These are phyloP conservation scores for Artemisia argyi DNA, from an alignment of 129 eudicot genomes.

Conservation along the genomic window DNA sequence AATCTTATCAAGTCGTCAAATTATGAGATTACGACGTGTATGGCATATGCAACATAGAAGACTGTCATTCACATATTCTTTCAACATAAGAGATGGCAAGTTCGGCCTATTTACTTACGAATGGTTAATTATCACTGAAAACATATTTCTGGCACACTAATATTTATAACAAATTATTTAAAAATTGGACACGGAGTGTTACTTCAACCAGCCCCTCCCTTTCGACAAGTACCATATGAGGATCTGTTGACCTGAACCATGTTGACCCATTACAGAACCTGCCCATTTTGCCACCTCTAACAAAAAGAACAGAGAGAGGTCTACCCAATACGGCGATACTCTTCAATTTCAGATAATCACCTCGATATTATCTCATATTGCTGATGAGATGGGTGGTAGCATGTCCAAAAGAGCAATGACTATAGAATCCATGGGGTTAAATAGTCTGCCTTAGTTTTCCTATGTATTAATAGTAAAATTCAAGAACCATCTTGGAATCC, in stretches of 20 bases:
- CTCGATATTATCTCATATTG: neutral
- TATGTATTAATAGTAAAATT: no score
- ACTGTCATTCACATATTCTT: neutral
- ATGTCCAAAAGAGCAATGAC: neutral
- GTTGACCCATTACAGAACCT: no score
- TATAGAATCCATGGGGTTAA: neutral
- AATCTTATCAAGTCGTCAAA: neutral
- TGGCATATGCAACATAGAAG: neutral
- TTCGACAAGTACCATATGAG: no score
- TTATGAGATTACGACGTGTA: conserved; percentile 2
- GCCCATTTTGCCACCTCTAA: no score
- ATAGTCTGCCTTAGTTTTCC: neutral
- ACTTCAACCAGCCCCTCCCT: no score
- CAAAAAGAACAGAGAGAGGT: neutral
- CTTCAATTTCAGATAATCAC: neutral
- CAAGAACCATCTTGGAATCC: no score
- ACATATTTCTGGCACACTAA: no score
- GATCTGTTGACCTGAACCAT: no score
- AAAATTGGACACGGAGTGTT: no score
- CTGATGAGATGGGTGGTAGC: neutral
- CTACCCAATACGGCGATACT: neutral
- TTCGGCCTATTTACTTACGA: neutral
- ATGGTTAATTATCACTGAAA: no score
- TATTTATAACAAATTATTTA: no score
- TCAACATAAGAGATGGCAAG: neutral